A percentile compares a stretch with the other conserved stretches of the same genome.
These are phyloP conservation scores for Aspergillus sparsus DNA, from an alignment of 495 filamentous ascomycete genomes.

Conservation along the genomic window DNA sequence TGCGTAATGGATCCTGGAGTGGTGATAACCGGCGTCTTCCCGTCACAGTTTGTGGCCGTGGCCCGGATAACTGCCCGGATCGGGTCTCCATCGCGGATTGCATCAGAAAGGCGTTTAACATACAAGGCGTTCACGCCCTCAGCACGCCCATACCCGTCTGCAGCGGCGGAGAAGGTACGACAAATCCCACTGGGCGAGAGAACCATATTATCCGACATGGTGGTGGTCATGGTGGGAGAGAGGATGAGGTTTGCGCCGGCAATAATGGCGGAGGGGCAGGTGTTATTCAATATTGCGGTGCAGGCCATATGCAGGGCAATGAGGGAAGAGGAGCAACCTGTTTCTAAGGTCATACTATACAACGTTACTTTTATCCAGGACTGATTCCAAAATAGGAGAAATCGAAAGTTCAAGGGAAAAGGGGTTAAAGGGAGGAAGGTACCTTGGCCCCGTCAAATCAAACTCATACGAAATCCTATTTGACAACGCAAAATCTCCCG, in stretches of 20 bases:
- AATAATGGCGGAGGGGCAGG: constrained; percentile 42
- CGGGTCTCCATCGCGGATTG: constrained; percentile 37
- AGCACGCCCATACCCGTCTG: constrained; percentile 66
- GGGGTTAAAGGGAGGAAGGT: too few relatives aligned
- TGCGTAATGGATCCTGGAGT: constrained; percentile 4
- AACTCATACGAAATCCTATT: constrained; percentile 41
- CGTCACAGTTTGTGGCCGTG: constrained; percentile 40
- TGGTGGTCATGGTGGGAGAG: constrained; percentile 30
- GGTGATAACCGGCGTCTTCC: constrained; percentile 21
- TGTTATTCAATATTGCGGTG: constrained; percentile 34
- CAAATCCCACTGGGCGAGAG: constrained; percentile 40
- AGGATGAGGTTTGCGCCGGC: constrained; percentile 43
- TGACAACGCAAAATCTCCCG: constrained; percentile 9
- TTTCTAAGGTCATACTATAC: constrained; percentile 32
- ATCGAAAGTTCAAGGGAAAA: too few relatives aligned
- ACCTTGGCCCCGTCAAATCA: constrained; percentile 34
- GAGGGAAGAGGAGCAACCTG: constrained; percentile 43
- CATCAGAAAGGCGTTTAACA: constrained; percentile 37
- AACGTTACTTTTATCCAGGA: too few relatives aligned
- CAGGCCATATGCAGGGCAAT: constrained; percentile 38
- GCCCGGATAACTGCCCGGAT: constrained; percentile 48
- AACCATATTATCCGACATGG: constrained; percentile 30
- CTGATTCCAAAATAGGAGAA: too few relatives aligned
- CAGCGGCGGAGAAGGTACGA: constrained; percentile 60
- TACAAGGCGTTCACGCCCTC: constrained; percentile 50